Conservation (phyloP, 2,329 filamentous ascomycete species). For the Phyllosticta paracitricarpa region DNA sequence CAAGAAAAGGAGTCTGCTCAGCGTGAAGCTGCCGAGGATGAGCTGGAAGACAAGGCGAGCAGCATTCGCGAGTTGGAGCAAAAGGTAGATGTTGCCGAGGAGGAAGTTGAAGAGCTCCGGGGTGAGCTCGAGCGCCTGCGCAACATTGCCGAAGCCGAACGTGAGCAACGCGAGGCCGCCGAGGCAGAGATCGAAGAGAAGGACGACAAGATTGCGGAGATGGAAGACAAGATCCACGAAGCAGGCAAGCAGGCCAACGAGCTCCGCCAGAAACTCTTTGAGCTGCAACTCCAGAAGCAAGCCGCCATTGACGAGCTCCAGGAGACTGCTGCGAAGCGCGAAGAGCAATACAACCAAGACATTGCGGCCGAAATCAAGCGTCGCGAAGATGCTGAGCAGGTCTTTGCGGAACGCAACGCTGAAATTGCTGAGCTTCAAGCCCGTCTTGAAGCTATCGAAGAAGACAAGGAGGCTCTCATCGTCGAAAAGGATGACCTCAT, state of each 20-base stretch:
- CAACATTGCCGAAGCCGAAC: slow-evolving; percentile 30
- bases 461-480: slow-evolving; percentile 21
- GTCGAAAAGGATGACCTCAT: slow-evolving; percentile 24
- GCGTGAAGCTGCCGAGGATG: slow-evolving; percentile 26
- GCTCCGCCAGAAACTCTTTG: slow-evolving; percentile 38
- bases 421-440: slow-evolving; percentile 26
- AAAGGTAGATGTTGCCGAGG: slow-evolving; percentile 24
- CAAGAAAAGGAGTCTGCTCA: slow-evolving; percentile 23
- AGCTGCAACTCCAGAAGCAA: slow-evolving; percentile 34
- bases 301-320: slow-evolving; percentile 29
- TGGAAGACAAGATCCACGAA: slow-evolving; percentile 30
- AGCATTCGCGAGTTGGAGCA: slow-evolving; percentile 29
- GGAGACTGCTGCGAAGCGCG: slow-evolving; percentile 27
- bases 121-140: slow-evolving; percentile 28
- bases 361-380: slow-evolving; percentile 29
- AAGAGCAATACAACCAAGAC: slow-evolving; percentile 28
- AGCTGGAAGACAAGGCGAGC: slow-evolving; percentile 27
- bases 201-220: slow-evolving; percentile 30
- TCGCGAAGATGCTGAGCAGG: slow-evolving; percentile 29
- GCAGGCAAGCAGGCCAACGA: slow-evolving; percentile 38
- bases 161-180: slow-evolving; percentile 33
- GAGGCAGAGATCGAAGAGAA: slow-evolving; percentile 34
- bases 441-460: slow-evolving; percentile 23
- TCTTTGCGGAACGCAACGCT: slow-evolving; percentile 23
- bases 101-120: slow-evolving; percentile 19